Evolutionary conservation across 768 basidiomycete genomes (phyloP).

Genomic region (Imleria badia): DNA sequence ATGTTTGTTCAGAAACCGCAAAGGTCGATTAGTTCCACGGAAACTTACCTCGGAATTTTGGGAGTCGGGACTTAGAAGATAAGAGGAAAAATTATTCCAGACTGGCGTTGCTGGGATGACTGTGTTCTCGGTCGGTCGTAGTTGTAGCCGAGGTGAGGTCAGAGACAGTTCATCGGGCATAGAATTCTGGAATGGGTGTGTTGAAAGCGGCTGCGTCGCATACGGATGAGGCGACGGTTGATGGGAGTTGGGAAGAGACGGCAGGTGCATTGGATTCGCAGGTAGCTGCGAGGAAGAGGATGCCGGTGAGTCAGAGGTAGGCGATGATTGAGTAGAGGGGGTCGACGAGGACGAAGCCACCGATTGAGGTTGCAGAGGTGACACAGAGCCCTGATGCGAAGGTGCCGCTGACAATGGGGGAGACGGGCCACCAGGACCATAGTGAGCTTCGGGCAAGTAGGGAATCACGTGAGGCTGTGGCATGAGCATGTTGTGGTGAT

Average conservation of each 20-base stretch:
- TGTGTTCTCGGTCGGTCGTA: not conserved
- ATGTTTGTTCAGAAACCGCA: not conserved
- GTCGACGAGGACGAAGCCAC: slow-evolving; percentile 15
- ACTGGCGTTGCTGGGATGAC: not conserved
- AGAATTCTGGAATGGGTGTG: not conserved
- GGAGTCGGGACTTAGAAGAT: not conserved
- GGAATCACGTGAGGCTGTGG: slow-evolving; percentile 23
- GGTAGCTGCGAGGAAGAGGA: slow-evolving; percentile 17
- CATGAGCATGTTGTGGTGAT: slow-evolving; percentile 6
- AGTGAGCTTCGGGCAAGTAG: slow-evolving; percentile 25
- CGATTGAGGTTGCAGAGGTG: slow-evolving; percentile 7
- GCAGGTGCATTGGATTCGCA: not conserved
- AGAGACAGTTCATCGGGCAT: not conserved
- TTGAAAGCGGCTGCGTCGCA: slow-evolving; percentile 6
- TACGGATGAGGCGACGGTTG: slow-evolving; percentile 11
- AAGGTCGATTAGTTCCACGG: not conserved
- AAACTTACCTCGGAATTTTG: slow-evolving; percentile 15
- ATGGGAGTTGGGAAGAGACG: slow-evolving; percentile 13
- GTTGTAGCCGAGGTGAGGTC: not conserved
- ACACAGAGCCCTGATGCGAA: slow-evolving; percentile 32
- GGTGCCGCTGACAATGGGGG: slow-evolving; percentile 53
- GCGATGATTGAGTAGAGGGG: slow-evolving; percentile 6
- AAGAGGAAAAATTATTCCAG: slow-evolving; percentile 13
- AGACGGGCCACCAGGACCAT: slow-evolving; percentile 44
- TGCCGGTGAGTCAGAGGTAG: slow-evolving; percentile 15